Percentiles rank a stretch among this genome's conserved stretches.
These are phyloP conservation scores for Fraxinus nigra DNA, from an alignment of 305 asterid genomes.

Conservation along the genomic window DNA sequence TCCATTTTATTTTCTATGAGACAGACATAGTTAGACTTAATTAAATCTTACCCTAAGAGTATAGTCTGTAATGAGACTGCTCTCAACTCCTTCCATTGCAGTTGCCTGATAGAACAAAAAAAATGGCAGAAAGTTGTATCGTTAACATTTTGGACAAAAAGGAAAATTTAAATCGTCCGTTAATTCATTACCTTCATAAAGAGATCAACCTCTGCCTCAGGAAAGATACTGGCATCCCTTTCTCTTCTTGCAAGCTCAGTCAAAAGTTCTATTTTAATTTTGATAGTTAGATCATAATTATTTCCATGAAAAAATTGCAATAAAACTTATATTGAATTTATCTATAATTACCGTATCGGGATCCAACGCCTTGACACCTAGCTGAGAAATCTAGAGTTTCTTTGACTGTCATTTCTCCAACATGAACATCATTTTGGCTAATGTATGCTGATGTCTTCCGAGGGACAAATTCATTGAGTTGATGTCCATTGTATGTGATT, in stretches of 20 bases:
- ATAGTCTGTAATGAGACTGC: constrained; percentile 55
- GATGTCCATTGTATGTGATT: constrained; percentile 57
- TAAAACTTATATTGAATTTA: neutral
- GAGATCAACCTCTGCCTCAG: constrained; percentile 62
- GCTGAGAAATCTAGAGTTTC: constrained; percentile 68
- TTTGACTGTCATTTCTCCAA: constrained; percentile 62
- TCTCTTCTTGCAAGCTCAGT: constrained; percentile 60
- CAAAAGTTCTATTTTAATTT: constrained; percentile 37
- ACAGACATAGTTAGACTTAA: neutral
- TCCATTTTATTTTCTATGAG: neutral
- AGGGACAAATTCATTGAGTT: constrained; percentile 54
- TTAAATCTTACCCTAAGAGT: constrained; percentile 41
- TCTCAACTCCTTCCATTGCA: constrained; percentile 52
- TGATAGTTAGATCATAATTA: neutral
- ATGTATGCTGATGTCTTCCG: constrained; percentile 59
- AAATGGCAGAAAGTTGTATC: neutral
- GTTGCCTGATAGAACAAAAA: constrained; percentile 40
- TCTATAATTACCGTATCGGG: constrained; percentile 43
- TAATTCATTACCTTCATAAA: constrained; percentile 51
- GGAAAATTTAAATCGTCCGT: neutral
- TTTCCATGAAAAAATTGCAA: neutral
- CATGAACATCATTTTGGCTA: constrained; percentile 66
- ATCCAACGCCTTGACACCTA: constrained; percentile 64
- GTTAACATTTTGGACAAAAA: neutral
- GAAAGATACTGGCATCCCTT: constrained; percentile 49